phyloP scores from a whole-genome alignment of 176 grass and related monocot species.

The Raddia distichophylla region DNA sequence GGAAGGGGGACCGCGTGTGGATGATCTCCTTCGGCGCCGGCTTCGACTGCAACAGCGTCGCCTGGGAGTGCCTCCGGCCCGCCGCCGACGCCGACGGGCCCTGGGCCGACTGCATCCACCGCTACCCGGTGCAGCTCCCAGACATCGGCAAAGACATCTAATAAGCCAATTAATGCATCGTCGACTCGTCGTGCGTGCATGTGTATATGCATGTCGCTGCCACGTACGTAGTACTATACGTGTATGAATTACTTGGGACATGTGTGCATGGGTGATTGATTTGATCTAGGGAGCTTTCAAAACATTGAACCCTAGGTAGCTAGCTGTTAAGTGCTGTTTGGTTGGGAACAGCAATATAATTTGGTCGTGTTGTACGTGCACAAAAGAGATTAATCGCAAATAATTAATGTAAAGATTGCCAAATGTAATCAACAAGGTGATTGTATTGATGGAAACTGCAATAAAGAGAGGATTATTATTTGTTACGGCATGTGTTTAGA shows the following conservation, averaged over 20 bases:
- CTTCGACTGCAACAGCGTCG: slow-evolving; percentile 43
- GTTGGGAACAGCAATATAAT: background rate
- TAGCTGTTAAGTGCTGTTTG: background rate
- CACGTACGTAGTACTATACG: background rate
- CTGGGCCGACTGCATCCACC: slow-evolving; percentile 41
- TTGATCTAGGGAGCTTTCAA: background rate
- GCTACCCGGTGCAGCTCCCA: slow-evolving; percentile 44
- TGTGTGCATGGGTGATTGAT: background rate
- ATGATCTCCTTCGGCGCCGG: slow-evolving; percentile 48
- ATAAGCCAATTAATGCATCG: too few relatives aligned
- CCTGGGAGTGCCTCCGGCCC: slow-evolving; percentile 41
- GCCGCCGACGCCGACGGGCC: slow-evolving; percentile 37
- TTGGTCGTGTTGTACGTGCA: background rate
- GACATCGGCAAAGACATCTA: slow-evolving; percentile 20
- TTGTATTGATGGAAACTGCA: background rate
- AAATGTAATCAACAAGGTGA: background rate
- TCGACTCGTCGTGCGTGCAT: too few relatives aligned
- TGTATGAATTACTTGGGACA: background rate
- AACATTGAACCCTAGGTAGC: background rate
- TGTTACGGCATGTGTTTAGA: too few relatives aligned
- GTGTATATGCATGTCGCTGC: background rate
- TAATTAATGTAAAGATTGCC: background rate
- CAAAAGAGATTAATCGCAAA: background rate
- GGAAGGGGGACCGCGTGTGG: slow-evolving; percentile 44
- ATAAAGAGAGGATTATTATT: background rate